These are phyloP conservation scores for Eucalyptus cloeziana DNA, from an alignment of 345 rosid species.

Conservation along the genomic window DNA sequence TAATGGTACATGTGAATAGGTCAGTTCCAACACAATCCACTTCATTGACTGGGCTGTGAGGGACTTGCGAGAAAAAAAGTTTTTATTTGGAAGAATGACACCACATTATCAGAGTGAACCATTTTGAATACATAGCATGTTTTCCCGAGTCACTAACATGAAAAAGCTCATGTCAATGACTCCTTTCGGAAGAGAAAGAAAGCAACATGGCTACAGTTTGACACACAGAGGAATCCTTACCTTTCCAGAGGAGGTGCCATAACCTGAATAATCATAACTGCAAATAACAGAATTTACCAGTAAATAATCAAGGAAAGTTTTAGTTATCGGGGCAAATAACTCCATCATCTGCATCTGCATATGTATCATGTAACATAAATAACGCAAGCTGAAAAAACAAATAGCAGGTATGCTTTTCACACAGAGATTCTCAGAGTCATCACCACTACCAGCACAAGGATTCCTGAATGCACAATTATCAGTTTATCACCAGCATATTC, in stretches of 20 bases:
- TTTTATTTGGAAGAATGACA: neutral
- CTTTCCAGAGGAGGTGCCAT: slow-evolving; percentile 98
- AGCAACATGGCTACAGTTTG: neutral
- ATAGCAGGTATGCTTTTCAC: neutral
- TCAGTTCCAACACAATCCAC: neutral
- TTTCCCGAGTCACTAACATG: neutral
- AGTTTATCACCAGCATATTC: neutral
- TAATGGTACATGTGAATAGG: neutral
- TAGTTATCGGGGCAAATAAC: neutral
- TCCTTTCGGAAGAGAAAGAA: neutral
- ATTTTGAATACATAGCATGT: neutral
- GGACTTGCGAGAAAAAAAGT: neutral
- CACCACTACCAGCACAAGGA: neutral
- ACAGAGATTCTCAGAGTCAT: neutral
- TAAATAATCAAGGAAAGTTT: neutral
- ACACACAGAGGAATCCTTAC: slow-evolving; percentile 14
- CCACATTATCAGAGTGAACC: neutral
- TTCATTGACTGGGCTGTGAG: neutral
- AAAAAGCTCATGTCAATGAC: neutral
- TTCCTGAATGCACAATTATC: neutral
- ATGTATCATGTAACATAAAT: neutral
- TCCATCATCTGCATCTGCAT: neutral
- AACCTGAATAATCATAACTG: slow-evolving; percentile 99
- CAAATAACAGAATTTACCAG: neutral
- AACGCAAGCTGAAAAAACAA: neutral